Evolutionary conservation across 176 grass and related monocot genomes (phyloP).

Genomic region (barley (Hordeum vulgare)): DNA sequence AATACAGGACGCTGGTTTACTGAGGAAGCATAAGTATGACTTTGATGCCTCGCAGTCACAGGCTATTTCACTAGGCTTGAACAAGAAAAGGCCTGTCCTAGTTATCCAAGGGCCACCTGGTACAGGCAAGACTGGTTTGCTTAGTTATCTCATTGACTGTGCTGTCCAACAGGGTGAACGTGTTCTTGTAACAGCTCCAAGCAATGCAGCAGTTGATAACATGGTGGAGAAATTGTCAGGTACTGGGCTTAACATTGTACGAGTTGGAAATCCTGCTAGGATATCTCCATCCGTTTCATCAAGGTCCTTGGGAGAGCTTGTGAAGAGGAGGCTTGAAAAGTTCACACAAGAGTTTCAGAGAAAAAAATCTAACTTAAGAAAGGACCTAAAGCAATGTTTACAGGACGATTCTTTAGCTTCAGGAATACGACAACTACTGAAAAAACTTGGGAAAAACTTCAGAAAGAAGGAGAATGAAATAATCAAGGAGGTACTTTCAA

Average conservation of each 20-base stretch:
- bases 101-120: constrained; percentile 85
- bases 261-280: constrained; percentile 76
- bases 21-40: constrained; percentile 18
- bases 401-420: constrained; percentile 66
- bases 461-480: constrained; percentile 80
- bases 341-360: constrained; percentile 82
- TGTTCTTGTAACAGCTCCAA: constrained; percentile 85
- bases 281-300: constrained; percentile 70
- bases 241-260: constrained; percentile 58
- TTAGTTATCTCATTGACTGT: constrained; percentile 56
- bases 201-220: constrained; percentile 83
- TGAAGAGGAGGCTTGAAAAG: constrained; percentile 48
- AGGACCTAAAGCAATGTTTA: constrained; percentile 69
- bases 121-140: constrained; percentile 79
- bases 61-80: constrained; percentile 65
- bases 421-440: constrained; percentile 71
- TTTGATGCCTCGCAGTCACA: constrained; percentile 65
- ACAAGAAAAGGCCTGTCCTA: constrained; percentile 71
- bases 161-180: constrained; percentile 69
- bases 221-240: constrained; percentile 73
- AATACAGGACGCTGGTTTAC: constrained; percentile 23
- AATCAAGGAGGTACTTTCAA: constrained; percentile 62
- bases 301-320: constrained; percentile 66
- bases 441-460: constrained; percentile 66
- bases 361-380: constrained; percentile 76